Conservation (phyloP, 1,139 yeast genomes). For the Yamadazyma membranifaciens region DNA sequence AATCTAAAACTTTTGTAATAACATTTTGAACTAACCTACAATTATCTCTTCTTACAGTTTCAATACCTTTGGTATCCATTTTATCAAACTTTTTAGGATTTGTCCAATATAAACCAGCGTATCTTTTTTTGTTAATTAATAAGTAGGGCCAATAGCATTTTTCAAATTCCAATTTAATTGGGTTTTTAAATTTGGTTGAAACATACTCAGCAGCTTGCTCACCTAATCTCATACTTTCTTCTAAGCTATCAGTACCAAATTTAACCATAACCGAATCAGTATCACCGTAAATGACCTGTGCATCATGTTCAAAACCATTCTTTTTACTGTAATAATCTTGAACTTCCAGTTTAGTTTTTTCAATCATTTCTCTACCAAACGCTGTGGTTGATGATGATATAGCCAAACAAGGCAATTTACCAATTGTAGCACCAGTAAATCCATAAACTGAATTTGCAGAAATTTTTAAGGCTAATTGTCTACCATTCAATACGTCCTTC, state of each 20-base stretch:
- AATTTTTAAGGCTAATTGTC: conserved; percentile 93
- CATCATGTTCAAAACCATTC: conserved; percentile 80
- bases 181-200: conserved; percentile 73
- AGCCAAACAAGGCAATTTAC: conserved; percentile 93
- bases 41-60: conserved; percentile 96
- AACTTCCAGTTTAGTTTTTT: conserved; percentile 82
- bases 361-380: conserved; percentile 97
- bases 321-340: conserved; percentile 72
- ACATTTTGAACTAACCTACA: conserved; percentile 94
- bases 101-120: conserved; percentile 98
- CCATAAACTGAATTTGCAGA: conserved; percentile 99
- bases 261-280: conserved; percentile 99
- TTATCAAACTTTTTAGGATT: conserved; percentile 85
- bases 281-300: conserved; percentile 95
- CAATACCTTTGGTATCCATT: conserved; percentile 98
- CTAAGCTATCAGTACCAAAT: conserved; percentile 83
- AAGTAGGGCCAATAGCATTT: conserved; percentile 95
- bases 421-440: conserved; percentile 97
- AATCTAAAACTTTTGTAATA: conserved; percentile 84
- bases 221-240: conserved; percentile 86
- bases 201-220: conserved; percentile 92
- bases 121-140: conserved; percentile 90
- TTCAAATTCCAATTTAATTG: conserved; percentile 94
- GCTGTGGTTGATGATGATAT: conserved; percentile 96
- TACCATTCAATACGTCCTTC: conserved; percentile 90